Evolutionary conservation across 179 eudicot species (phyloP).

Genomic region (Beta corolliflora): DNA sequence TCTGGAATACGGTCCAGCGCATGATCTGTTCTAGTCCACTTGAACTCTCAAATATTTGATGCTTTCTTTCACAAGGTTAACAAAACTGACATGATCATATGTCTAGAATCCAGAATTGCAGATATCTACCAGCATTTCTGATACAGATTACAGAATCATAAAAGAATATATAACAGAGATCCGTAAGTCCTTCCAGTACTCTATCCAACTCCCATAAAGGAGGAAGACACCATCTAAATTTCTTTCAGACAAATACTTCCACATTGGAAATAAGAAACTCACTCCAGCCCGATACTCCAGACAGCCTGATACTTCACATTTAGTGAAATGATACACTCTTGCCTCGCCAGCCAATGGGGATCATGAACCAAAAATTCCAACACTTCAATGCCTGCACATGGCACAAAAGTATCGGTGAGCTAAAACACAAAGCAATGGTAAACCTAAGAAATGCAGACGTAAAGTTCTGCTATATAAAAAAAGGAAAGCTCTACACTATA

Average conservation of each 20-base stretch:
- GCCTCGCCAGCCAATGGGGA: conserved; percentile 53
- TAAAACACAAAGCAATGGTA: neutral
- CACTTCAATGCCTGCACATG: conserved; percentile 52
- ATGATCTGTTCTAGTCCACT: too few relatives aligned
- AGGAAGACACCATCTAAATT: neutral
- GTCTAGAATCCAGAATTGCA: too few relatives aligned
- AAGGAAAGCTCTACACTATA: too few relatives aligned
- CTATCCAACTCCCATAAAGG: conserved; percentile 2
- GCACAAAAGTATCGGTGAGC: neutral
- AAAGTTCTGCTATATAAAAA: too few relatives aligned
- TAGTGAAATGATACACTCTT: conserved; percentile 56
- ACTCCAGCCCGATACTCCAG: conserved; percentile 54
- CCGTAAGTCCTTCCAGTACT: neutral
- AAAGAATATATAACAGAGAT: neutral
- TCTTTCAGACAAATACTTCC: neutral
- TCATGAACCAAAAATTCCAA: conserved; percentile 54
- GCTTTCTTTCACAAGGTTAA: too few relatives aligned
- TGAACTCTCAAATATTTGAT: too few relatives aligned
- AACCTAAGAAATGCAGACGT: too few relatives aligned
- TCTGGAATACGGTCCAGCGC: too few relatives aligned
- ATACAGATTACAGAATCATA: neutral
- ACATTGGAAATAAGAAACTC: conserved; percentile 36
- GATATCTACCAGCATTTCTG: neutral
- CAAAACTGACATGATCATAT: too few relatives aligned
- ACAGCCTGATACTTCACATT: conserved; percentile 52